These are phyloP conservation scores for Mimosa pudica DNA, from an alignment of 306 rosid genomes.

Conservation along the genomic window DNA sequence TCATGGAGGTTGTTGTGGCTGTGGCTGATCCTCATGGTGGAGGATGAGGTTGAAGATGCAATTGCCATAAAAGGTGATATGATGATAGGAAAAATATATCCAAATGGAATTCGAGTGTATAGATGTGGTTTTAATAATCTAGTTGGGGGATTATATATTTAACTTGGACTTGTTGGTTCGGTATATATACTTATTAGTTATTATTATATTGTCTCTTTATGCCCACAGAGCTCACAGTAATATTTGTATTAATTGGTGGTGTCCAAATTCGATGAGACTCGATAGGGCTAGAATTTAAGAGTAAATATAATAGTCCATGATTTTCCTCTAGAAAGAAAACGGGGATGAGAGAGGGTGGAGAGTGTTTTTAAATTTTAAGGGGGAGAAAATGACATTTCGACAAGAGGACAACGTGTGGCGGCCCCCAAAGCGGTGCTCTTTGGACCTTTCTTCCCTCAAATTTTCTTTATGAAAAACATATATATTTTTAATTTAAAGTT, in stretches of 20 bases:
- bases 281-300: slow-evolving; percentile 14
- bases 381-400: slow-evolving; percentile 70
- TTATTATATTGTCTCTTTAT: slow-evolving; percentile 30
- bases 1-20: slow-evolving; percentile 36
- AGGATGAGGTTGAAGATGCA: slow-evolving; percentile 49
- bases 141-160: background rate
- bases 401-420: slow-evolving; percentile 76
- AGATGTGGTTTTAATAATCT: background rate
- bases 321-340: slow-evolving; percentile 10
- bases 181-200: background rate
- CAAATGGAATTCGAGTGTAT: background rate
- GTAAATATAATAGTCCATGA: background rate
- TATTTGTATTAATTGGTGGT: slow-evolving; percentile 39
- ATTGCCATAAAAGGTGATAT: slow-evolving; percentile 61
- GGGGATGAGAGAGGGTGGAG: slow-evolving; percentile 25
- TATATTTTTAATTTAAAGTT: too few species aligned
- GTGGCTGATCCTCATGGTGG: slow-evolving; percentile 47
- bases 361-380: slow-evolving; percentile 42
- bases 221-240: slow-evolving; percentile 19
- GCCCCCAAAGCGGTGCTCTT: slow-evolving; percentile 72
- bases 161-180: background rate
- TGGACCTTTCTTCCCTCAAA: slow-evolving; percentile 65
- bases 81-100: background rate
- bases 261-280: slow-evolving; percentile 31
- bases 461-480: background rate